Conservation (phyloP, 1,284 basidiomycete species). For the Phaffia rhodozyma region DNA sequence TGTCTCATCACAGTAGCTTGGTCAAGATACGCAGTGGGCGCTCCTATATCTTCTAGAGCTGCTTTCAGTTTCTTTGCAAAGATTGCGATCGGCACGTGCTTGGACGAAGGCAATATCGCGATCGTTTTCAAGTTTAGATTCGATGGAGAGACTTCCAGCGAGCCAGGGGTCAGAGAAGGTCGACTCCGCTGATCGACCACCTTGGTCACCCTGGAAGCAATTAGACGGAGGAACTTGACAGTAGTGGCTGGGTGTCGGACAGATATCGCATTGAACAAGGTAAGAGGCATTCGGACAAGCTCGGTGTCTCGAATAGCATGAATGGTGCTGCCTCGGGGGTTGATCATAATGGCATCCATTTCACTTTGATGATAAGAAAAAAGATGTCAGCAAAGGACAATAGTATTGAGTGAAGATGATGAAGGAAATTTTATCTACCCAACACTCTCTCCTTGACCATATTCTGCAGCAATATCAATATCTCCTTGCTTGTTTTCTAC, state of each 20-base stretch:
- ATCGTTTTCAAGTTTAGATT: constrained; percentile 91
- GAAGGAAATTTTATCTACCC: constrained; percentile 26
- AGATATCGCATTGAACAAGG: constrained; percentile 93
- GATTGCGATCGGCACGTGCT: constrained; percentile 65
- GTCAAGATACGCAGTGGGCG: constrained; percentile 76
- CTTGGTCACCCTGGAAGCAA: constrained; percentile 77
- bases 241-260: constrained; percentile 87
- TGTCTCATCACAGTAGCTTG: constrained; percentile 82
- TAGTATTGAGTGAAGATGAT: not conserved
- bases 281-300: constrained; percentile 93
- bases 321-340: constrained; percentile 74
- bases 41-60: constrained; percentile 76
- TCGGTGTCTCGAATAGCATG: constrained; percentile 98
- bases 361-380: constrained; percentile 46
- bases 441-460: constrained; percentile 66
- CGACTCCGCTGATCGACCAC: constrained; percentile 50
- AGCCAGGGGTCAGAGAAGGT: constrained; percentile 25
- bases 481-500: constrained; percentile 46
- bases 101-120: constrained; percentile 57
- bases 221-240: constrained; percentile 86
- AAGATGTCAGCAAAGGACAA: not conserved
- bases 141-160: constrained; percentile 31
- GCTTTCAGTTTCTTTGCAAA: constrained; percentile 79
- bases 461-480: constrained; percentile 78
- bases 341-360: constrained; percentile 93